phyloP scores from a whole-genome alignment of 108 stramenopile genomes.

The Poteriospumella lacustris region DNA sequence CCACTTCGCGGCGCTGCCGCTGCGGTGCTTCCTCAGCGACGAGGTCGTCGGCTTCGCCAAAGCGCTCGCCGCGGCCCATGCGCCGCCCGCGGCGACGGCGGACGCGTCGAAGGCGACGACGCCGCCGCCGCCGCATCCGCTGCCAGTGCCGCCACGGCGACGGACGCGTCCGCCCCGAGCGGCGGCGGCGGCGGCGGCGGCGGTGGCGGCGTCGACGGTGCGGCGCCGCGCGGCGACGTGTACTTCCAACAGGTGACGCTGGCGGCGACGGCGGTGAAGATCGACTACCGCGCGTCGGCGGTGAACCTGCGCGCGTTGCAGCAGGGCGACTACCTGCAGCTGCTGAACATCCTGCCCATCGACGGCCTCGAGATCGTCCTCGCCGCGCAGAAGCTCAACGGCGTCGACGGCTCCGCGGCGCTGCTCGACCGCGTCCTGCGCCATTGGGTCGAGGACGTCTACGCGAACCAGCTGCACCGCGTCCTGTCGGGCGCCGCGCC shows the following conservation, averaged over 20 bases:
- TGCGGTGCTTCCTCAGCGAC: neutral
- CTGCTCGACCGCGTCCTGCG: neutral
- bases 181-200: neutral
- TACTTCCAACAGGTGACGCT: neutral
- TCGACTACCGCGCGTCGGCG: constrained; percentile 3
- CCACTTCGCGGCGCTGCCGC: neutral
- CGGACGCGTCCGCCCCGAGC: neutral
- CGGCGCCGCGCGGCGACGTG: too few species aligned
- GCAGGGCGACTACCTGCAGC: constrained; percentile 11
- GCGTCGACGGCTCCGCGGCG: neutral
- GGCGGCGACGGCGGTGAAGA: neutral
- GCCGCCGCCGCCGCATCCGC: neutral
- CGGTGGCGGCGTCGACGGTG: too few species aligned
- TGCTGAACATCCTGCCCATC: constrained; percentile 19
- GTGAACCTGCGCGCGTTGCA: neutral
- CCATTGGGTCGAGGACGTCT: constrained; percentile 9
- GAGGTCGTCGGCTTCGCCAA: neutral
- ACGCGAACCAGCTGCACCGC: neutral
- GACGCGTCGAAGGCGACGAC: neutral
- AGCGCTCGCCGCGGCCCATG: neutral
- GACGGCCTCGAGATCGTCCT: constrained; percentile 14
- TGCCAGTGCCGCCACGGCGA: neutral
- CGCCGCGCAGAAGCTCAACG: neutral
- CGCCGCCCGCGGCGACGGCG: neutral
- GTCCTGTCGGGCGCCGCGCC: constrained; percentile 18